Percentiles rank a stretch among this genome's conserved stretches.
Evolutionary conservation across 2,329 filamentous ascomycete species (phyloP).

Genomic region (Colletotrichum agaves): DNA sequence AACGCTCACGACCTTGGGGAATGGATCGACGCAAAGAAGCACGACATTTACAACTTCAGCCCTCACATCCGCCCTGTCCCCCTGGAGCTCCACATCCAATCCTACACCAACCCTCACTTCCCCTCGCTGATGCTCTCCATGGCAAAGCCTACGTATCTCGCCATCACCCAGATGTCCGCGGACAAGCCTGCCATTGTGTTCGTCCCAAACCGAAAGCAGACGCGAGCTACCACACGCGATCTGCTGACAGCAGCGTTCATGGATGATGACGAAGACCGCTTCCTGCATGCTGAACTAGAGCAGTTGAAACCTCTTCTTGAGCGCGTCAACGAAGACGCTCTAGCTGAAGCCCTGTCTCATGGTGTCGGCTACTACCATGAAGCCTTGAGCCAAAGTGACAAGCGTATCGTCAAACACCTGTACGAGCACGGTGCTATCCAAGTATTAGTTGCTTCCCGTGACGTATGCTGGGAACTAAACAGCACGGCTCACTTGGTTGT

Average conservation of each 20-base stretch:
- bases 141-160: constrained; percentile 92
- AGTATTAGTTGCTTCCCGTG: constrained; percentile 78
- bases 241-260: constrained; percentile 87
- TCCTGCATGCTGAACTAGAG: constrained; percentile 84
- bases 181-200: constrained; percentile 93
- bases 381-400: constrained; percentile 87
- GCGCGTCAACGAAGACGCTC: constrained; percentile 84
- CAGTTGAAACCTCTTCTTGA: constrained; percentile 86
- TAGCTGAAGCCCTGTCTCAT: constrained; percentile 90
- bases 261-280: constrained; percentile 92
- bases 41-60: constrained; percentile 99
- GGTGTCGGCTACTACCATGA: constrained; percentile 98
- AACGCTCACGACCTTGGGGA: constrained; percentile 95
- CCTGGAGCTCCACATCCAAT: constrained; percentile 93
- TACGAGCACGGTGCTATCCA: constrained; percentile 92
- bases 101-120: constrained; percentile 95
- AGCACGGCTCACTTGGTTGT: constrained; percentile 90
- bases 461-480: constrained; percentile 96
- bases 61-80: constrained; percentile 90
- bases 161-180: constrained; percentile 86
- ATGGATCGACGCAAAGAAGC: constrained; percentile 98
- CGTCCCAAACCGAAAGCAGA: constrained; percentile 93
- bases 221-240: constrained; percentile 86
- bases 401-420: constrained; percentile 91
- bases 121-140: constrained; percentile 98